Base-by-base conservation (phyloP, 2,329 filamentous ascomycete genomes). In the Aspergillus sp. region DNA sequence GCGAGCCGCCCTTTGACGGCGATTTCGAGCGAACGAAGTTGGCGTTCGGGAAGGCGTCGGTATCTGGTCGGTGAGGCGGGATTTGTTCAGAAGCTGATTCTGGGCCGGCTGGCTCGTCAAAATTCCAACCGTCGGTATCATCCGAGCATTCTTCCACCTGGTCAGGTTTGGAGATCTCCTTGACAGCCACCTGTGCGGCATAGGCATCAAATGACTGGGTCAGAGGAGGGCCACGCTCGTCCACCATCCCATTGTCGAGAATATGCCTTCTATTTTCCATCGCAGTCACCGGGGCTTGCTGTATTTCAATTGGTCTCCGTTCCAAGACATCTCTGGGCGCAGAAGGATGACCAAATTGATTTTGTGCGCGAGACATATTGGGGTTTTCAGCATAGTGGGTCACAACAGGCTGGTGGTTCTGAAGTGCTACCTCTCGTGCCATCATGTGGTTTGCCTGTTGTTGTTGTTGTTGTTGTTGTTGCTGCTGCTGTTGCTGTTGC, bases 101-200 rank as follows among this genome's bases (percentile, higher is more conserved):
- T 37, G 78, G 69, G 33, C 87, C 85, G 0, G 79, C 69, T 41
- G 71, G 57, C n/a, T 96, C 90, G 42, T 91, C 88, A 54, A 98
- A 98, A 59, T 94, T 90, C 93, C 93, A 98, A 7, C 80, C 88
- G 58, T 95, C 90, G 1, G 77, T 61, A 46, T 86, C 82, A 4
- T 75, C 69, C 31, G 58, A 55, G 40, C 59, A 83, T 78, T 64
- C 58, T 28, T 61, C 57, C 11, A 42, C 81, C 74, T 26, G 68
- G 58, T 70, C 36, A 70, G 71, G 13, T 45, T 61, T 51, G 34
- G 61, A 53, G n/a, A 73, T 70, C 39, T 76, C 73, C 48, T 65
- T 68, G 5, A 53, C 49, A 3, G 66, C 57, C 38, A 79, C 66
- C 39, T 75, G 74, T 39, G 77, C 69, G 13, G 79, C 79, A 54